Base-by-base conservation (phyloP, 495 filamentous ascomycete genomes). In the Hypoxylon intermedium region DNA sequence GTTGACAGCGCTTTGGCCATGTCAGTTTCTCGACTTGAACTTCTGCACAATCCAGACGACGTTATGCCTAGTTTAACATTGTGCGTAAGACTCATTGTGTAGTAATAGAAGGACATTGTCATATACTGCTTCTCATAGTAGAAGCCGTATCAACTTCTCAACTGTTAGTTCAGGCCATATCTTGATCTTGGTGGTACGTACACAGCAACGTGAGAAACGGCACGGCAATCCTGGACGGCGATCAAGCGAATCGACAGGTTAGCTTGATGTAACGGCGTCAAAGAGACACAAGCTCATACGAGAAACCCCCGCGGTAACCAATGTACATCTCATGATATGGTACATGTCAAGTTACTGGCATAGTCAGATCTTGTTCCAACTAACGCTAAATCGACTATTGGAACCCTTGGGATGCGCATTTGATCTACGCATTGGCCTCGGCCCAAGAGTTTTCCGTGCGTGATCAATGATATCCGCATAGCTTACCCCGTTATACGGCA, bases 391-490 rank as follows among this genome's bases (percentile, higher is more conserved):
- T 65, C 38, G 49, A 65, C 61, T 51, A 53, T 36, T 53, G 20
- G 9, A 20, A 63, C 48, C 53, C 54, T 53, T 38, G 24, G 21
- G 50, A 55, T 58, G 21, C 7, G 24, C 50, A 37, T 36, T 37
- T 48, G 52, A 65, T 60, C 62, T 43, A 52, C 62, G 60, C 60
- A 45, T 53, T 55, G 40, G 41, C 45, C 37, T 60, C 77, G 73
- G 75, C 56, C 69, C 55, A 57, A 53, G 58, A 43, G 53, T 26
- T 49, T 75, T 75, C 75, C 74, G 74, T 69, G 70, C 70, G 63
- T 74, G 70, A 70, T 63, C 59, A 38, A 53, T 59, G 43, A 12
- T 30, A 57, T 16, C 41, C 57, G 23, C 15, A 60, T 26, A 45
- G 45, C 23, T 36, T 60, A 51, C 56, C 54, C 50, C 50, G 49